Conservation (phyloP, 1,139 yeast species). For the Pichia inconspicua region DNA sequence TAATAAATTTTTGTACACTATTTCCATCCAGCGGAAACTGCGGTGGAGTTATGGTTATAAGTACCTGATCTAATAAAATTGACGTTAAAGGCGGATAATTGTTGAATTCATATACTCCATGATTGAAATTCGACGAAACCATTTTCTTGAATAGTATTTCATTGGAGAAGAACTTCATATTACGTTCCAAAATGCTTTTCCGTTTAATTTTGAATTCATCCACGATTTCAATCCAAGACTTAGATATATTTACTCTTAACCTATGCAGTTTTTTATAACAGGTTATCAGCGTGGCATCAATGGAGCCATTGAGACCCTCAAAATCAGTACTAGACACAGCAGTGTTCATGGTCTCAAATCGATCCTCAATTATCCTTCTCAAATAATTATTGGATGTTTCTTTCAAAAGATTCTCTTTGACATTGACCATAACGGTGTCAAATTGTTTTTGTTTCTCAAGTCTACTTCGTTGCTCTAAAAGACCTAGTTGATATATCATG, state of each 20-base stretch:
- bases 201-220: constrained; percentile 37
- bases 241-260: constrained; percentile 41
- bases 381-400: background rate
- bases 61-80: constrained; percentile 49
- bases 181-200: constrained; percentile 41
- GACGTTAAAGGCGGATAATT: constrained; percentile 59
- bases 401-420: constrained; percentile 1
- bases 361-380: background rate
- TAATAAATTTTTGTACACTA: constrained; percentile 51
- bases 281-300: background rate
- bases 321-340: background rate
- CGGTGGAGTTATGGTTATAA: constrained; percentile 48
- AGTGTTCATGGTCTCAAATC: constrained; percentile 1
- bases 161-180: constrained; percentile 48
- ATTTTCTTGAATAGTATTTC: constrained; percentile 9
- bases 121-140: constrained; percentile 38
- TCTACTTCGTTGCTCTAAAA: constrained; percentile 61
- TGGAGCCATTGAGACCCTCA: background rate
- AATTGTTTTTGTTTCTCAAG: constrained; percentile 50
- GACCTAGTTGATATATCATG: constrained; percentile 70
- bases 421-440: constrained; percentile 29
- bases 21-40: constrained; percentile 39
- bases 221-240: constrained; percentile 60
- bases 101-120: constrained; percentile 50
- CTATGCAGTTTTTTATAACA: constrained; percentile 16